phyloP scores from a whole-genome alignment of 257 asterid species.

The Fraxinus americana region DNA sequence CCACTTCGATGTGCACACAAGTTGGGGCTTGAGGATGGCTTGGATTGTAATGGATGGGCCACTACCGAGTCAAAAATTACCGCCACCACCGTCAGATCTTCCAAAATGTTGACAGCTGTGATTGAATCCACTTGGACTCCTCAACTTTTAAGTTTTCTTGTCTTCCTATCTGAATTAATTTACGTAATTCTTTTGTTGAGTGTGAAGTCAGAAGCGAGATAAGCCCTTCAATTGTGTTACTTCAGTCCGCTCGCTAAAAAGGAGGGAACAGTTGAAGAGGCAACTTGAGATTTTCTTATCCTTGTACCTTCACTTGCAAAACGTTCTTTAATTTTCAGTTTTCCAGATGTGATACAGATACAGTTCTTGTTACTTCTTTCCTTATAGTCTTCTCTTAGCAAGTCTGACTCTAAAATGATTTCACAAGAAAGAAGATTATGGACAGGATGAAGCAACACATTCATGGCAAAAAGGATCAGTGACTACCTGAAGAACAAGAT shows the following conservation, averaged over 20 bases:
- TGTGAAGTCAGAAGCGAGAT: constrained; percentile 13
- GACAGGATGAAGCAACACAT: not conserved
- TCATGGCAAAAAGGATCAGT: not conserved
- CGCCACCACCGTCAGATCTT: constrained; percentile 74
- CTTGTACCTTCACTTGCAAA: not conserved
- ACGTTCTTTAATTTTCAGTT: not conserved
- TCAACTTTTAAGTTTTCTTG: constrained; percentile 20
- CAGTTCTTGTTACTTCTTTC: not conserved
- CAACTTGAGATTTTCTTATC: not conserved
- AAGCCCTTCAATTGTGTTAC: constrained; percentile 14
- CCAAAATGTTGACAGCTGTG: constrained; percentile 53
- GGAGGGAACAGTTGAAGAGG: constrained; percentile 1
- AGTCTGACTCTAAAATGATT: not conserved
- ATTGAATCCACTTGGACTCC: constrained; percentile 2
- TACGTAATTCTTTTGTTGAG: not conserved
- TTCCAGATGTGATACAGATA: not conserved
- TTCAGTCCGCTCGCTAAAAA: not conserved
- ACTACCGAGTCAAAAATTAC: constrained; percentile 51
- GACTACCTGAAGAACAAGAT: not conserved
- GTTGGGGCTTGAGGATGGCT: constrained; percentile 78
- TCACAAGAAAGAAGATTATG: not conserved
- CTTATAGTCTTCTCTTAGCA: not conserved
- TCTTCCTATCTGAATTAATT: constrained; percentile 4
- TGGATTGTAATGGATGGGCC: constrained; percentile 63
- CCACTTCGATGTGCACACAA: constrained; percentile 65